phyloP scores from a whole-genome alignment of 805 yeast genomes.

The Novakomyces olei region DNA sequence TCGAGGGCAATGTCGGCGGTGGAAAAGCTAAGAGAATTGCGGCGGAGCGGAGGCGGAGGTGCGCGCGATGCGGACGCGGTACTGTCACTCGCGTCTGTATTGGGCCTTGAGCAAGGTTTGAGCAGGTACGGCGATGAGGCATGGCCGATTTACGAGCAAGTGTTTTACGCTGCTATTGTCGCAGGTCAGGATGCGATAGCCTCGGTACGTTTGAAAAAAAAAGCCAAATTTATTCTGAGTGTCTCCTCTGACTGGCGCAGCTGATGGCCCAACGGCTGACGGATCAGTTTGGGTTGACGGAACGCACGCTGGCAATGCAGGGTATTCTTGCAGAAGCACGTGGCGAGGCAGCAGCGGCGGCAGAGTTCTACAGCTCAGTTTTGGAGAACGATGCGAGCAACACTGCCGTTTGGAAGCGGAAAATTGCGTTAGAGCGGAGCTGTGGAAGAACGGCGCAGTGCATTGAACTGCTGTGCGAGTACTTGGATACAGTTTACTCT shows the following conservation, averaged over 20 bases:
- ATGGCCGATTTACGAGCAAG: constrained; percentile 1
- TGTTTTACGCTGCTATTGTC: constrained; percentile 3
- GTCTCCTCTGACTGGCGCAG: not conserved
- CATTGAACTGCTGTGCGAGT: not conserved
- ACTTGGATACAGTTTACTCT: not conserved
- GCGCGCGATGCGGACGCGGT: too few relatives aligned
- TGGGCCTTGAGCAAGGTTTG: too few relatives aligned
- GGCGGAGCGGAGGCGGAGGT: too few relatives aligned
- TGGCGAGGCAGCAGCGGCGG: not conserved
- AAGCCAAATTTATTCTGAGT: not conserved
- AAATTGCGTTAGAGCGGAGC: not conserved
- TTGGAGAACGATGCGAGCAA: not conserved
- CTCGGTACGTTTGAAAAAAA: not conserved
- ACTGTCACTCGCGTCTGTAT: too few relatives aligned
- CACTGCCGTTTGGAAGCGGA: constrained; percentile 1
- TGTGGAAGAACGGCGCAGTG: not conserved
- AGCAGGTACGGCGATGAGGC: not conserved
- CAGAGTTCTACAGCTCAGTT: not conserved
- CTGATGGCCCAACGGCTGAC: not conserved
- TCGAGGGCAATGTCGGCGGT: too few relatives aligned
- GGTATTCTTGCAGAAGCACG: constrained; percentile 3
- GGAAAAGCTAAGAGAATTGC: too few relatives aligned
- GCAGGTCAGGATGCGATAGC: not conserved
- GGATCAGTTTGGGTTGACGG: not conserved
- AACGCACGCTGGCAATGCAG: not conserved